These are phyloP conservation scores for Phoenix roebelenii DNA, from an alignment of 176 grass and related monocot species.

Conservation along the genomic window DNA sequence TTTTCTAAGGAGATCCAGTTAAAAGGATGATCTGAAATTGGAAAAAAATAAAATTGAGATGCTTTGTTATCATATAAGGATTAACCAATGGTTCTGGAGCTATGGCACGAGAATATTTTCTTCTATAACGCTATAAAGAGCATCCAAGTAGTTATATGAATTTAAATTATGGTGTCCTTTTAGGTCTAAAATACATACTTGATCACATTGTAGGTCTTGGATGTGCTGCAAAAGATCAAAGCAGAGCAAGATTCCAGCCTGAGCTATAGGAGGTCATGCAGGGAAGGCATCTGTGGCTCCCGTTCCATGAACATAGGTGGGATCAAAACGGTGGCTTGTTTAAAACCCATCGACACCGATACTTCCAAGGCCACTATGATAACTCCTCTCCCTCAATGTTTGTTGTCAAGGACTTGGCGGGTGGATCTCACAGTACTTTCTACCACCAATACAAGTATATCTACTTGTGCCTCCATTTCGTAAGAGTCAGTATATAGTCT, in stretches of 20 bases:
- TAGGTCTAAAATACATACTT: no score
- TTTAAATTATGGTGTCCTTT: no score
- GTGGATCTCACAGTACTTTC: slow-evolving; percentile 66
- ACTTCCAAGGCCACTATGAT: slow-evolving; percentile 37
- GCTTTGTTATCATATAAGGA: no score
- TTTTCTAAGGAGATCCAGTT: no score
- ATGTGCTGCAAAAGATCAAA: slow-evolving; percentile 77
- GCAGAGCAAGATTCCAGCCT: slow-evolving; percentile 49
- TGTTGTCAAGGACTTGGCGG: slow-evolving; percentile 66
- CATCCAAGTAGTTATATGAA: no score
- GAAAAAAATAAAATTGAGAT: no score
- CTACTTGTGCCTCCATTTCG: no score
- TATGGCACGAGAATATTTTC: no score
- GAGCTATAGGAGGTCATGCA: slow-evolving; percentile 58
- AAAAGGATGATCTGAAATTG: no score
- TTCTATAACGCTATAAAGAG: no score
- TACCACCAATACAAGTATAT: slow-evolving; percentile 69
- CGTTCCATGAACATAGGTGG: slow-evolving; percentile 79
- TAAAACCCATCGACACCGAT: slow-evolving; percentile 42
- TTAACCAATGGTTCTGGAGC: no score
- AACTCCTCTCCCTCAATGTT: slow-evolving; percentile 72
- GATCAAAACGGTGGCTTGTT: slow-evolving; percentile 62
- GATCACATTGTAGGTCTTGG: slow-evolving; percentile 28
- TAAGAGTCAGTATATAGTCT: no score
- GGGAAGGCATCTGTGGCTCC: slow-evolving; percentile 65